Evolutionary conservation across 257 asterid genomes (phyloP).

Genomic region (Ajuga chamaepitys): DNA sequence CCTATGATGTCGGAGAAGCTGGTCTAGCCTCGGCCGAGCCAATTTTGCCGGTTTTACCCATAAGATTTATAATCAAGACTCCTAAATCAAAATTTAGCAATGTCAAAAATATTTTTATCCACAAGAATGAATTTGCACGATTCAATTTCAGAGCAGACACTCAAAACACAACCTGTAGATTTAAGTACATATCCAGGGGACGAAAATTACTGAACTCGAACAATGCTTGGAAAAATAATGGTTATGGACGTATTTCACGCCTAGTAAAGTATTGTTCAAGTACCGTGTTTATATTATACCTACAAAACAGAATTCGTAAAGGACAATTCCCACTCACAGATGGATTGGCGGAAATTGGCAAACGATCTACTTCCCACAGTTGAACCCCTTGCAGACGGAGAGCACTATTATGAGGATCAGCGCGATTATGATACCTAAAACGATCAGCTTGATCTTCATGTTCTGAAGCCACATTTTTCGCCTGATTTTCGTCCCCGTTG

Average conservation of each 20-base stretch:
- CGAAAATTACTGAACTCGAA: too few species aligned
- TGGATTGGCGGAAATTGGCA: not conserved
- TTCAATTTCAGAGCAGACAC: not conserved
- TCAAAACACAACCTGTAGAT: not conserved
- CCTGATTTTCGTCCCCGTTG: slow-evolving; percentile 59
- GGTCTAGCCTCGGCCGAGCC: too few species aligned
- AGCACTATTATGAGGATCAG: slow-evolving; percentile 75
- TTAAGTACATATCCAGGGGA: not conserved
- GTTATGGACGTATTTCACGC: slow-evolving; percentile 6
- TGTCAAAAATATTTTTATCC: not conserved
- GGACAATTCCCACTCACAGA: not conserved
- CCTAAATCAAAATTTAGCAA: too few species aligned
- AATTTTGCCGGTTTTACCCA: too few species aligned
- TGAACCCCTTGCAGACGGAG: slow-evolving; percentile 67
- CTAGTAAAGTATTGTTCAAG: too few species aligned
- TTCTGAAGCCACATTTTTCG: slow-evolving; percentile 89
- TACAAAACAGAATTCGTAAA: slow-evolving; percentile 22
- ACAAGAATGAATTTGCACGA: not conserved
- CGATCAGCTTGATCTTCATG: slow-evolving; percentile 84
- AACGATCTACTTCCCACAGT: slow-evolving; percentile 46
- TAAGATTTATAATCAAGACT: too few species aligned
- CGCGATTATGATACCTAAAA: slow-evolving; percentile 58
- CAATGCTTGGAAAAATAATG: slow-evolving; percentile 8
- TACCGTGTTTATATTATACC: slow-evolving; percentile 28
- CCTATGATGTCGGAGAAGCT: too few species aligned